Evolutionary conservation across 2,329 filamentous ascomycete genomes (phyloP).

Genomic region (Setomelanomma holmii): DNA sequence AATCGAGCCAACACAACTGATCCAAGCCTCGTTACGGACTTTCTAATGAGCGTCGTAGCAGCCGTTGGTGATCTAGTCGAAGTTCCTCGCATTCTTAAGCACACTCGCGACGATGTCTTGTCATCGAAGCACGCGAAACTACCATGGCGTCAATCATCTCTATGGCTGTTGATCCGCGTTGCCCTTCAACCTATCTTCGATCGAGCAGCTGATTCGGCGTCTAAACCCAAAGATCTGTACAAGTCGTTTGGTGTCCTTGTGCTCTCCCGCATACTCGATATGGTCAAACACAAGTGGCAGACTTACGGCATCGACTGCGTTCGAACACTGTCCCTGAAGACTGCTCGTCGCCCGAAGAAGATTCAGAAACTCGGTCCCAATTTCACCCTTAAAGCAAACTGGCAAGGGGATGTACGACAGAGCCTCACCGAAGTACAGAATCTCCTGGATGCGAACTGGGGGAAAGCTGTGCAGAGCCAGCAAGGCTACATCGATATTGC

Average conservation of each 20-base stretch:
- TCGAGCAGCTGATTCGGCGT: not conserved
- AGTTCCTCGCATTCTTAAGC: slow-evolving; percentile 54
- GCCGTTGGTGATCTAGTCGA: slow-evolving; percentile 44
- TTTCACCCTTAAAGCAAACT: no score
- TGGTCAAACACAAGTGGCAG: slow-evolving; percentile 8
- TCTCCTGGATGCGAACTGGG: no score
- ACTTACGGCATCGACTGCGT: no score
- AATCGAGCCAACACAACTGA: slow-evolving; percentile 59
- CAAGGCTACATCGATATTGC: no score
- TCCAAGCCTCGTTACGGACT: slow-evolving; percentile 60
- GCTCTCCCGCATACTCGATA: slow-evolving; percentile 51
- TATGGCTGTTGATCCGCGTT: slow-evolving; percentile 65
- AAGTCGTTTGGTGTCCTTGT: slow-evolving; percentile 61
- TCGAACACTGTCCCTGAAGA: no score
- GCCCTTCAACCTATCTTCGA: slow-evolving; percentile 51
- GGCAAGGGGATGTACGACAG: no score
- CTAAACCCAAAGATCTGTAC: slow-evolving; percentile 48
- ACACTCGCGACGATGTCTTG: slow-evolving; percentile 63
- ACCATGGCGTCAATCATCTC: slow-evolving; percentile 61
- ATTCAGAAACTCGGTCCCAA: no score
- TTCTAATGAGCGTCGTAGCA: slow-evolving; percentile 52
- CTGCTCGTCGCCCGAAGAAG: no score
- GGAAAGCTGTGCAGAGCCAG: no score
- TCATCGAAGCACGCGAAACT: slow-evolving; percentile 46
- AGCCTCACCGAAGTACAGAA: no score